Evolutionary conservation across 305 asterid genomes (phyloP), one percentile per base, ranked within the genome.

Genomic region (Ruellia speciosa): DNA sequence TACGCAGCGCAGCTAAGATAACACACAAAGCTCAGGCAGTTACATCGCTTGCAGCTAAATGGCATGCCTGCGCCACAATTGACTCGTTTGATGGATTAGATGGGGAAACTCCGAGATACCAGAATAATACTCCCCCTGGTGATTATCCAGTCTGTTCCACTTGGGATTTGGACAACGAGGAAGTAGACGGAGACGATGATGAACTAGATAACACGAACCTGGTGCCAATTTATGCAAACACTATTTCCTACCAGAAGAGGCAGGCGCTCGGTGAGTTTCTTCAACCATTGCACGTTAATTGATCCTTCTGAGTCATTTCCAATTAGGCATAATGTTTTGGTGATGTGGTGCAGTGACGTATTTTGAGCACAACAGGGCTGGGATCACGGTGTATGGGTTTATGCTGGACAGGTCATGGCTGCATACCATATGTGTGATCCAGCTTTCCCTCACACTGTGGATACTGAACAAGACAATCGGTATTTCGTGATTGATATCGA

Each of bases 1-100:
- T 90, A 67, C 77, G 92, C 18, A 87, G 96, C 14, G 98, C 98
- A 8, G 94, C 98, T 12, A 90, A 82, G 76, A 90, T 90, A 64
- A 87, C 98, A 10, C 96, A 90, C 66, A 87, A 79, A 66, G 98
- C 94, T 0, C 95, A 81, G 40, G 67, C 92, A 0, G 69, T 90
- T 9, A 79, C 95, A 13, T 80, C 90, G 6, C 82, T 87, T 50
- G 96, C 96, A 7, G 84, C 98, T 12, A 87, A 90, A 60, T 90
- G 98, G 98, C 95, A 90, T 35, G 95, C 77, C 5, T 87, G 89
- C 65, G 87, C 96, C 9, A 85, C 98, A 1, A 77, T 85, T 40
- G 75, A 64, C 45, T 62, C 84, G 3, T 78, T 79, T n/a, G 88
- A 81, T 64, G 90, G 72, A 3, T 41, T 69, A 16, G 70, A 65